These are phyloP conservation scores for Sporothrix phasma DNA, from an alignment of 2,329 filamentous ascomycete species.

Conservation along the genomic window DNA sequence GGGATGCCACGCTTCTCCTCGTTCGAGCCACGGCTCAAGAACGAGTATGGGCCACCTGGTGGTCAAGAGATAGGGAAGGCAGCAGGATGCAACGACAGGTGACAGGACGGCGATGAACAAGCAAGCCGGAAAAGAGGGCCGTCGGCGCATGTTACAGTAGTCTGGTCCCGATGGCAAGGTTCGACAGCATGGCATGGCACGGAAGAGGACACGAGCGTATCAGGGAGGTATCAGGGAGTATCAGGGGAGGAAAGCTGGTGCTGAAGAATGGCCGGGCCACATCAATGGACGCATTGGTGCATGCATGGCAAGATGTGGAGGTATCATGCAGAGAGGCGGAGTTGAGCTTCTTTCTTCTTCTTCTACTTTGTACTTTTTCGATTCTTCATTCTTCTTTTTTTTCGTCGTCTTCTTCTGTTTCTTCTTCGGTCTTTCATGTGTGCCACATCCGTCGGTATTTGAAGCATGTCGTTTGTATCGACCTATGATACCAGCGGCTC, in stretches of 20 bases:
- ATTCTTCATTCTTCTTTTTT: too few relatives aligned
- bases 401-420: too few relatives aligned
- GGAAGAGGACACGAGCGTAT: not conserved
- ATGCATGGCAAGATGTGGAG: not conserved
- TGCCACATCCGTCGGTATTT: too few relatives aligned
- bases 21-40: not conserved
- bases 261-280: not conserved
- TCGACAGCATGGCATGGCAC: not conserved
- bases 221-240: too few relatives aligned
- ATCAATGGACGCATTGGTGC: not conserved
- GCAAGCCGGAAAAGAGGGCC: not conserved
- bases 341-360: not conserved
- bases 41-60: not conserved
- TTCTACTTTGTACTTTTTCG: not conserved
- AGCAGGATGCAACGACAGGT: not conserved
- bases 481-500: too few relatives aligned
- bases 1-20: not conserved
- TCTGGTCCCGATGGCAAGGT: not conserved
- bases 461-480: too few relatives aligned
- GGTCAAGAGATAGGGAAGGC: constrained; percentile 5
- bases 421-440: too few relatives aligned
- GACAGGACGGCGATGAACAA: too few relatives aligned
- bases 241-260: not conserved
- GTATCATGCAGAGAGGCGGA: not conserved
- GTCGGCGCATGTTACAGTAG: not conserved